phyloP scores from a whole-genome alignment of 345 rosid species.

The rapeseed (Brassica napus) region DNA sequence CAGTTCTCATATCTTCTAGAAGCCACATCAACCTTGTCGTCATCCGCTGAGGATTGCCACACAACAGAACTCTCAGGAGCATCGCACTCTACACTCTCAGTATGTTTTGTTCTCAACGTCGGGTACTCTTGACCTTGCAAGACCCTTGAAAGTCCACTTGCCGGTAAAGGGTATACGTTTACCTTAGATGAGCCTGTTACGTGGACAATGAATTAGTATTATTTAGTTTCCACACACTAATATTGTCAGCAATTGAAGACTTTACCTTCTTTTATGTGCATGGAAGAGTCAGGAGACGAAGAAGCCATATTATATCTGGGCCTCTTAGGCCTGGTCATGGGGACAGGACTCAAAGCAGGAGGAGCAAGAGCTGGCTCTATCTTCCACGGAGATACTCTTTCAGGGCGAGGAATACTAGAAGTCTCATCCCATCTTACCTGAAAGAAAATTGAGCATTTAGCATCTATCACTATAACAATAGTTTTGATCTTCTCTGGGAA shows the following conservation, averaged over 20 bases:
- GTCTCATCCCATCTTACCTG: slow-evolving; percentile 93
- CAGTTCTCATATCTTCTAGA: slow-evolving; percentile 57
- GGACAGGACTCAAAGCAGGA: slow-evolving; percentile 64
- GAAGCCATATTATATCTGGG: slow-evolving; percentile 54
- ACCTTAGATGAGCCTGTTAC: slow-evolving; percentile 46
- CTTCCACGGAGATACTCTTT: slow-evolving; percentile 88
- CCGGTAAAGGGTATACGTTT: slow-evolving; percentile 54
- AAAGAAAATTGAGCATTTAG: slow-evolving; percentile 21
- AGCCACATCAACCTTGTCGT: slow-evolving; percentile 55
- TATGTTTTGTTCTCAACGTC: slow-evolving; percentile 64
- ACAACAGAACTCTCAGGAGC: slow-evolving; percentile 55
- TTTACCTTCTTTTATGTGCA: slow-evolving; percentile 68
- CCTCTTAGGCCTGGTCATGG: slow-evolving; percentile 63
- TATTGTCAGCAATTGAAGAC: background rate
- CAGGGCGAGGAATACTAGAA: slow-evolving; percentile 70
- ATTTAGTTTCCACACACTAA: background rate
- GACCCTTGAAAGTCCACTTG: slow-evolving; percentile 65
- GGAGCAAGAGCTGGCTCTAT: slow-evolving; percentile 84
- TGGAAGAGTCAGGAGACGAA: slow-evolving; percentile 58
- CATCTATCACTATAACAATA: background rate
- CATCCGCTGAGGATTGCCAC: slow-evolving; percentile 58
- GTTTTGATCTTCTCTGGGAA: background rate
- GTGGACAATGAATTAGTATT: background rate
- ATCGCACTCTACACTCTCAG: slow-evolving; percentile 53
- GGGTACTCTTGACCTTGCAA: slow-evolving; percentile 77